Base-by-base conservation (phyloP, 1,284 basidiomycete species). In the Xerocomus amazonicus region DNA sequence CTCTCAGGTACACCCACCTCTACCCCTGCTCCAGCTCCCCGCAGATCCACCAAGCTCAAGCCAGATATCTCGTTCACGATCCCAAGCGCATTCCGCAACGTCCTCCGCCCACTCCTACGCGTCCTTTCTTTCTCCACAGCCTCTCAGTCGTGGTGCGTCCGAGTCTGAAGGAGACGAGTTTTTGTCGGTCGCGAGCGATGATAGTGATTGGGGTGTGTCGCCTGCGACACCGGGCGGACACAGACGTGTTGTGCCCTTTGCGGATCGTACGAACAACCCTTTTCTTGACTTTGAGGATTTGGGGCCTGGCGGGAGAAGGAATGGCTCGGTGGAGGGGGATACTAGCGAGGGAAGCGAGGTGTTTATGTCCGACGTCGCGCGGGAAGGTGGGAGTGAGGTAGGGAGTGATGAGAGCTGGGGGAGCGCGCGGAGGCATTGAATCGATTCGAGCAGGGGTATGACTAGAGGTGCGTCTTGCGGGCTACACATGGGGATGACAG, bases 381-480 rank as follows among this genome's bases (percentile, higher is more conserved):
- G 45, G 3, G 59, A 59, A 33, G 59, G 38, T 3, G 51, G 10
- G 28, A 65, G 65, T n/a, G 63, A 67, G 35, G 51, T 36, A 2
- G 55, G 62, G 4, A 67, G 63, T 3, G 67, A 63, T 8, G 61
- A 52, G 42, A 66, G 61, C 33, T 63, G 64, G 50, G 65, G 57
- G 23, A 65, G 62, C 31, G 60, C 53, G 19, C 53, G 43, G 38
- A 45, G 48, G 27, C 52, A 59, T 33, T 62, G 52, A 51, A 10
- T n/a, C 4, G 4, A 23, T 23, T 23, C 19, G 4, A 4, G 19
- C 19, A 4, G 19, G 19, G 4, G 4, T 23, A 23, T 23, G 19
- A 23, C 19, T 23, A 23, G 19, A 4, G 19, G 19, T 23, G 19
- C 19, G 19, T 23, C 19, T 23, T 23, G 19, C 19, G 19, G 19